Base-by-base conservation (phyloP, 257 asterid genomes). In the Forsythia viridissima region DNA sequence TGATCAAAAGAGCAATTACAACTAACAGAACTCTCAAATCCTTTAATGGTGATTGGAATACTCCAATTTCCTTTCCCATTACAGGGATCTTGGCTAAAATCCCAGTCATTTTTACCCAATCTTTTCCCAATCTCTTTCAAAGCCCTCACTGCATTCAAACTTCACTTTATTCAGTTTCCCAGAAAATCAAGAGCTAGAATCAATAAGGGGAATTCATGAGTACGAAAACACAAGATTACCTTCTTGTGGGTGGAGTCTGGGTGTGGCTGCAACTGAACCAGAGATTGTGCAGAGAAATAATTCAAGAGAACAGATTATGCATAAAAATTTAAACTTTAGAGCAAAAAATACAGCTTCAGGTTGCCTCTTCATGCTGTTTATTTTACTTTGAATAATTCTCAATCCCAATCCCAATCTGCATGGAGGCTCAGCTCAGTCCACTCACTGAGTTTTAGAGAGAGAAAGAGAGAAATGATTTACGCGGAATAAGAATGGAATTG, bases 51-150 rank as follows among this genome's bases (percentile, higher is more conserved):
- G 77, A 84, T 42, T 9, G 95, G 92, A 74, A 84, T 36, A 76
- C 89, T 94, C 99, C 98, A 94, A 79, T 86, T 93, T 68, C 92
- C 98, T 74, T 78, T 86, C 21, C 89, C 90, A 80, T 91, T 87
- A 82, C 98, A 94, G 4, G 96, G 95, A 84, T 94, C 97, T 68
- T 61, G 83, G 83, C 80, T 82, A 72, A 93, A 91, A 77, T 93
- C 89, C 98, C 98, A 94, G 80, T 92, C 98, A 34, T 20, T 89
- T 69, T 91, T 93, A 82, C 97, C 96, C 80, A 94, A 39, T 74
- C 86, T 83, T 80, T 68, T 85, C 15, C 84, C 93, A 67, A 94
- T 90, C 83, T 86, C 91, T 75, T 67, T 89, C 89, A 93, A 80
- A 38, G 92, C 91, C 78, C 21, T 79, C 84, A 91, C 98, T 94